A percentile compares a stretch with the other conserved stretches of the same genome.
Evolutionary conservation across 2,329 filamentous ascomycete species (phyloP).

Genomic region (Penicillium sp.): DNA sequence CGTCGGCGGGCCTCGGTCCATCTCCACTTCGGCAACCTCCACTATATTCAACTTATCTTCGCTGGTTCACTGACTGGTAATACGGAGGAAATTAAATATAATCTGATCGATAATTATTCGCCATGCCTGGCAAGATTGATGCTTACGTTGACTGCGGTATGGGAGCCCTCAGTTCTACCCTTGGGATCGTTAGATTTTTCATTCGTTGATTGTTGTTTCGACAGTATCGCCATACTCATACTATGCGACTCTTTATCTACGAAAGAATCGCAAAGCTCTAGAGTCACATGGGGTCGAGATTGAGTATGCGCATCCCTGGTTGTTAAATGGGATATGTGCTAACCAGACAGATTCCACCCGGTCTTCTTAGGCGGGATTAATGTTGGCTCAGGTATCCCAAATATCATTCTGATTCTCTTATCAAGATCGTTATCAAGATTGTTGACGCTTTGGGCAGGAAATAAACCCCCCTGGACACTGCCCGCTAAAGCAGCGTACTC

Average conservation of each 20-base stretch:
- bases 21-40: constrained; percentile 16
- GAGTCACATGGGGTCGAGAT: constrained; percentile 59
- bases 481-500: constrained; percentile 65
- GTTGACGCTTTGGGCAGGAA: constrained; percentile 46
- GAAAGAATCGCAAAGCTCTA: constrained; percentile 55
- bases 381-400: constrained; percentile 50
- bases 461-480: constrained; percentile 70
- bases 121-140: constrained; percentile 23
- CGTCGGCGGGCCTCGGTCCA: constrained; percentile 19
- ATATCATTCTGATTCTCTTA: not conserved
- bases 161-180: not conserved
- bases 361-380: constrained; percentile 70
- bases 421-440: not conserved
- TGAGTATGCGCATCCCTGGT: constrained; percentile 53
- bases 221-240: constrained; percentile 62
- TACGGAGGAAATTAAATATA: not conserved
- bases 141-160: constrained; percentile 25
- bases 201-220: not conserved
- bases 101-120: not conserved
- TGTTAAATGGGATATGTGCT: not conserved
- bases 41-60: constrained; percentile 8
- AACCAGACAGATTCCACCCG: constrained; percentile 60
- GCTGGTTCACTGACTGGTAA: not conserved
- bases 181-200: not conserved
- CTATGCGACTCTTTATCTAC: constrained; percentile 56